Conservation (phyloP, 768 basidiomycete genomes). For the Lentinula boryana region DNA sequence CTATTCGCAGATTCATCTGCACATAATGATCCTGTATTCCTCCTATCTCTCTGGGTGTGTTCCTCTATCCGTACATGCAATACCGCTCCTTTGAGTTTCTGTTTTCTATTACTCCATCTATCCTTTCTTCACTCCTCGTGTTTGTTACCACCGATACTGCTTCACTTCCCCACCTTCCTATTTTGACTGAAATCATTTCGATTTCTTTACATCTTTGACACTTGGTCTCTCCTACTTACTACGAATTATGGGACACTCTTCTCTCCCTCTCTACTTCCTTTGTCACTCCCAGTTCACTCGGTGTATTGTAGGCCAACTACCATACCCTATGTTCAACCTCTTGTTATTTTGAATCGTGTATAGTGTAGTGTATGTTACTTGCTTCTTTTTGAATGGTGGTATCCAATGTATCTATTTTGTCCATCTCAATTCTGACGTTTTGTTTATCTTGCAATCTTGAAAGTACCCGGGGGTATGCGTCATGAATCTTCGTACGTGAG, state of each 20-base stretch:
- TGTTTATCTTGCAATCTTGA: too few species aligned
- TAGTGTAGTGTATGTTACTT: constrained; percentile 3
- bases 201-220: background rate
- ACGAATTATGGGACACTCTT: background rate
- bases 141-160: background rate
- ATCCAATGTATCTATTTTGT: background rate
- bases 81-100: background rate
- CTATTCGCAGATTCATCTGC: background rate
- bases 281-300: background rate
- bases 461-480: background rate
- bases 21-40: background rate
- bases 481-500: too few species aligned
- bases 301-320: constrained; percentile 1
- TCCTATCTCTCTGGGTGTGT: background rate
- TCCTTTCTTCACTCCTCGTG: background rate
- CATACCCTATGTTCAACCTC: background rate
- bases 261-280: background rate
- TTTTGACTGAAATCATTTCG: background rate
- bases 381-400: background rate
- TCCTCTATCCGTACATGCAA: background rate
- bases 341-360: constrained; percentile 1
- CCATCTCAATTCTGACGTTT: background rate
- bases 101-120: background rate
- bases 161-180: background rate
- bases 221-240: background rate